Evolutionary conservation across 805 yeast species (phyloP).

Genomic region (Candida verbasci): DNA sequence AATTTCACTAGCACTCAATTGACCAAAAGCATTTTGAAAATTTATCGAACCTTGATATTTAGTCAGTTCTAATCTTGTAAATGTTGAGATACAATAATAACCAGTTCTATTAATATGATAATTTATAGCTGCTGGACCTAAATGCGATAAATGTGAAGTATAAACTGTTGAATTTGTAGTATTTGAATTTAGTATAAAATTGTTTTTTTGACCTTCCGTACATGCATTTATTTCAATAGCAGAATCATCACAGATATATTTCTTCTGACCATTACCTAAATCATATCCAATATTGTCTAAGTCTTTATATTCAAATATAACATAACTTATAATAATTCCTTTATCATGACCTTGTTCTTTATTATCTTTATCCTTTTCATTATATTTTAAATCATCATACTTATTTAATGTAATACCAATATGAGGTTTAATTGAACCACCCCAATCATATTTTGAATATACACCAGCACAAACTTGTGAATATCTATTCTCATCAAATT

Average conservation of each 20-base stretch:
- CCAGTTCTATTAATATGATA: constrained; percentile 76
- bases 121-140: constrained; percentile 57
- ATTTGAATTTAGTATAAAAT: constrained; percentile 53
- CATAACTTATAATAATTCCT: constrained; percentile 52
- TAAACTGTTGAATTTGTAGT: constrained; percentile 50
- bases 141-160: constrained; percentile 49
- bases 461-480: constrained; percentile 85
- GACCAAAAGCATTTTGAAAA: constrained; percentile 90
- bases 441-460: constrained; percentile 84
- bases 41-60: constrained; percentile 64
- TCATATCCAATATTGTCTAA: constrained; percentile 59
- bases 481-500: constrained; percentile 40
- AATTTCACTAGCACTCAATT: constrained; percentile 82
- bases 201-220: constrained; percentile 47
- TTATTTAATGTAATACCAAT: constrained; percentile 26
- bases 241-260: constrained; percentile 69
- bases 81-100: constrained; percentile 85
- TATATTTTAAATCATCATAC: constrained; percentile 25
- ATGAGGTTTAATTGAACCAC: constrained; percentile 57
- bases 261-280: constrained; percentile 34
- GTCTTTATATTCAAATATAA: constrained; percentile 83
- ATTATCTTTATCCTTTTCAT: constrained; percentile 16
- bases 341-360: constrained; percentile 26
- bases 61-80: constrained; percentile 35
- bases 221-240: constrained; percentile 59